These are phyloP conservation scores for Magnolia changhungtana DNA, from an alignment of 164 flowering plant genomes.

Conservation along the genomic window DNA sequence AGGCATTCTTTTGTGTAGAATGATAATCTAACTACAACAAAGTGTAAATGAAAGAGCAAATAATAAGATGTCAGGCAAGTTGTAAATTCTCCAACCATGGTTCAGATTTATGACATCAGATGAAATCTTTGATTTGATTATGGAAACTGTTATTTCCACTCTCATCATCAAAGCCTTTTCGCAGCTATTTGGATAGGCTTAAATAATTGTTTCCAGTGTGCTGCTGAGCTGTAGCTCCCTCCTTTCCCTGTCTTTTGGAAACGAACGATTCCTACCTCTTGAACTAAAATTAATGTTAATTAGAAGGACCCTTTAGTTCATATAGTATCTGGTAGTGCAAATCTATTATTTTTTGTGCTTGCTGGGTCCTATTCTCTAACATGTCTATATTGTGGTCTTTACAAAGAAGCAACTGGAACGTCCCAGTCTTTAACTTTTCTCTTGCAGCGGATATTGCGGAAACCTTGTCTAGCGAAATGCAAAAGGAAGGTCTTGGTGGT, in stretches of 20 bases:
- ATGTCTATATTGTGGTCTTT: background rate
- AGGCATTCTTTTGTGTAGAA: too few relatives aligned
- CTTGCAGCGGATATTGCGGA: slow-evolving; percentile 82
- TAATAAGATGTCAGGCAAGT: too few relatives aligned
- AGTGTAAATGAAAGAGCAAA: too few relatives aligned
- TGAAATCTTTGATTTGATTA: too few relatives aligned
- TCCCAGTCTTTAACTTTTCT: slow-evolving; percentile 10
- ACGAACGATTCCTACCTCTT: background rate
- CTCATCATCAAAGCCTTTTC: too few relatives aligned
- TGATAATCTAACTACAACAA: too few relatives aligned
- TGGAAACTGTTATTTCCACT: too few relatives aligned
- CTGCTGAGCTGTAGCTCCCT: background rate
- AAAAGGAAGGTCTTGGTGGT: slow-evolving; percentile 75
- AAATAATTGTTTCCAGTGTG: background rate
- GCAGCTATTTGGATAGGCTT: too few relatives aligned
- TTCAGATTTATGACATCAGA: too few relatives aligned
- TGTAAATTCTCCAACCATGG: too few relatives aligned
- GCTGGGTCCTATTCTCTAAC: background rate
- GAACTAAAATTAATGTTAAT: background rate
- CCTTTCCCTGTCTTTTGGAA: background rate
- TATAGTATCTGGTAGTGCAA: background rate
- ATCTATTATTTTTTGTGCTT: background rate
- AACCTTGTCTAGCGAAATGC: slow-evolving; percentile 70
- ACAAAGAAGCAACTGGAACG: background rate
- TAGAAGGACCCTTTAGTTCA: background rate